Conservation (phyloP, 805 yeast genomes). For the Myxozyma sirexii region DNA sequence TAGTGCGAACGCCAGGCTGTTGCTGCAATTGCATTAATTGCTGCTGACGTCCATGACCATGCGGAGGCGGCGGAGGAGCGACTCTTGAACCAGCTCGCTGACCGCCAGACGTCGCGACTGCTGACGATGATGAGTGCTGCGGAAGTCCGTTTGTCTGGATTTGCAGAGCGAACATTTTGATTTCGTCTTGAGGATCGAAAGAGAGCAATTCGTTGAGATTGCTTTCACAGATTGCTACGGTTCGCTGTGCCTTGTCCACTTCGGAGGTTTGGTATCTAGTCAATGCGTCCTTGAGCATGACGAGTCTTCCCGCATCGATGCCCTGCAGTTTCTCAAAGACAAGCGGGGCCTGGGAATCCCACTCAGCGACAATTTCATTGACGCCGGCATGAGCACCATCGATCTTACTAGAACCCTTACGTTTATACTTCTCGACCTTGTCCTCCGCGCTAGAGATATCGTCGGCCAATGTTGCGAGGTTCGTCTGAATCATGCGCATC, state of each 20-base stretch:
- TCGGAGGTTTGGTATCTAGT: constrained; percentile 65
- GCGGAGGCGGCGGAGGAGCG: constrained; percentile 15
- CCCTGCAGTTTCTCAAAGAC: constrained; percentile 74
- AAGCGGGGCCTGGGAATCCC: constrained; percentile 79
- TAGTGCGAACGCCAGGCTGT: background rate
- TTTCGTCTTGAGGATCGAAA: constrained; percentile 63
- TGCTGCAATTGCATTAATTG: constrained; percentile 1
- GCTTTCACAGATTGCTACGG: constrained; percentile 57
- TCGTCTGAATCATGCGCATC: constrained; percentile 51
- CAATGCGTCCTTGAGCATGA: constrained; percentile 64
- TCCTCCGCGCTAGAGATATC: constrained; percentile 48
- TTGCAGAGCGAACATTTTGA: constrained; percentile 53
- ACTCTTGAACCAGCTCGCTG: background rate
- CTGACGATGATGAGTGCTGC: background rate
- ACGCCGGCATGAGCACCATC: constrained; percentile 49
- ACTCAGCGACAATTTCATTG: constrained; percentile 47
- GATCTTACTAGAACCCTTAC: constrained; percentile 41
- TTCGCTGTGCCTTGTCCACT: constrained; percentile 54
- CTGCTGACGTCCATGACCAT: constrained; percentile 10
- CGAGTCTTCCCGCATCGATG: constrained; percentile 65
- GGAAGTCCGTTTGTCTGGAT: constrained; percentile 31
- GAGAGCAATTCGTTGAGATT: constrained; percentile 67
- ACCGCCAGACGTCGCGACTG: background rate
- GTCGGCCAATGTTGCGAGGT: constrained; percentile 50
- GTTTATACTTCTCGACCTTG: constrained; percentile 46